Base-by-base conservation (phyloP, 768 basidiomycete species). In the Psilocybe azurescens region DNA sequence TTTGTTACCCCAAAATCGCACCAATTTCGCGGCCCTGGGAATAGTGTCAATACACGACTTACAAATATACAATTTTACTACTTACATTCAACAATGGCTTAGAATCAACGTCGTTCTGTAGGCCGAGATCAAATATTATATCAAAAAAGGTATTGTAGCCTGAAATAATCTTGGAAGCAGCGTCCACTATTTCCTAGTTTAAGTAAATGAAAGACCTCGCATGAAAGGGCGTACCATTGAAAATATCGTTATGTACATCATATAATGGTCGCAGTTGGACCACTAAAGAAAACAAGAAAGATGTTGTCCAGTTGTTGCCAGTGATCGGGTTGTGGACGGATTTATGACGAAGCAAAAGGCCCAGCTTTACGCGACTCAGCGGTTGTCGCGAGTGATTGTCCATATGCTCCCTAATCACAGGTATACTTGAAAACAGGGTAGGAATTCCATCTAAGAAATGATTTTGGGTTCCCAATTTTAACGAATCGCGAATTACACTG, bases 31-130 rank as follows among this genome's bases (percentile, higher is more conserved):
- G 84, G 1, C 96, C 96, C 96, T 97, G 66, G 36, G 65, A 56
- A 53, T 29, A 60, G 61, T 47, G 52, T 41, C 44, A 32, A 61
- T 29, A 28, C n/a, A 32, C 14, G 36, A 8, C 8, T 46, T 10
- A 1, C 44, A 29, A 36, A 13, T 16, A 11, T 18, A 44, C 8
- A 7, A 13, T n/a, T n/a, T 41, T 44, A 33, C 54, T 2, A 75
- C 93, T 72, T 68, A 97, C 97, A 67, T 94, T 87, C 3, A 99
- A 79, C 10, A 96, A 69, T 2, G 93, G 86, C 62, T 84, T 89
- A 14, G 85, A 83, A 49, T 96, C 90, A 24, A 90, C 86, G 2
- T 79, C 80, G 3, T 74, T 68, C 44, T 83, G 81, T 20, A 98
- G 77, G 3, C 77, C 82, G 11, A 94, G 80, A 56, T 87, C 84